Evolutionary conservation across 1,284 basidiomycete species (phyloP), one percentile per base, ranked within the genome.

Genomic region (Lentinula novae-zelandiae): DNA sequence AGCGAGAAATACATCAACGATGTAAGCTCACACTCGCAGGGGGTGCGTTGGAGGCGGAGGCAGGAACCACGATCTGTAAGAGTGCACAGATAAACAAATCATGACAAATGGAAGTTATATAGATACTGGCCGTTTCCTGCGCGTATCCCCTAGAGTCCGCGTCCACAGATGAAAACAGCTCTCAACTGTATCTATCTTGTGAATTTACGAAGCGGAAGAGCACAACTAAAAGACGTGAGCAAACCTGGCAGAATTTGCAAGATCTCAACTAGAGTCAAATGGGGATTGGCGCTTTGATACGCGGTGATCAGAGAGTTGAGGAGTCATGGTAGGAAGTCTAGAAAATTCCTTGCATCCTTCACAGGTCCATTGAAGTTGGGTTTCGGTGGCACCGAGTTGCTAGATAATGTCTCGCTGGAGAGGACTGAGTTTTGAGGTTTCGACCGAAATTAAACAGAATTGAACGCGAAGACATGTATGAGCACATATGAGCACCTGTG

Each of bases 101-200:
- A 31, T 50, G 38, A 20, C 46, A 39, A 52, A 22, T 57, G 49
- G 17, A 53, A 38, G 53, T 53, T 53, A 7, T 78, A 60, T 68
- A 92, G 27, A 27, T 27, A 27, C 27, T 27, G 27, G 27, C 92
- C 90, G 64, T 80, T 86, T 57, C 94, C 95, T 48, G 75, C 79
- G 68, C 93, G 92, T 78, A 92, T 95, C 17, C 97, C 97, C 13
- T 93, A 93, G 73, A 99, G 98, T 5, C 95, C 96, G 51, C 96
- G 84, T 10, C 96, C 96, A 61, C 97, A 92, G 69, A 97, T 87
- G 75, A 98, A 94, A 2, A 96, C 81, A 2, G 77, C 61, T 92
- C 81, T 6, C 95, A 95, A 5, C 89, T 86, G 48, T 72, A 71
- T 70, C 90, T 90, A 75, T 97, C 91, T 68, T 85, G 85, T 2